These are phyloP conservation scores for Rubus parviflorus DNA, from an alignment of 306 rosid genomes.

Conservation along the genomic window DNA sequence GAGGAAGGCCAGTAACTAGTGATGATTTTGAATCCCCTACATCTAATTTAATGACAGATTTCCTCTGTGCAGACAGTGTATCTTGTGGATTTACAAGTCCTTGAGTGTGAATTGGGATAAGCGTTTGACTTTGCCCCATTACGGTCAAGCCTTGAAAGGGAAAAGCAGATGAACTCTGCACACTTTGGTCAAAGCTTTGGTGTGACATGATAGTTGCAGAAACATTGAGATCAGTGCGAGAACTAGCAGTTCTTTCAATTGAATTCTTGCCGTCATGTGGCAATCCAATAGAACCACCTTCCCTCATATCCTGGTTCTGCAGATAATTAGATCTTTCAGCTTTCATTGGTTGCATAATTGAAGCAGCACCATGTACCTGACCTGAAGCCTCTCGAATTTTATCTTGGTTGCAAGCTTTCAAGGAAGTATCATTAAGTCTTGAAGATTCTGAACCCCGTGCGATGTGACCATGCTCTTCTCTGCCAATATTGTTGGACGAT, in stretches of 20 bases:
- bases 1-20: constrained; percentile 45
- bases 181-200: constrained; percentile 48
- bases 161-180: constrained; percentile 40
- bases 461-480: constrained; percentile 47
- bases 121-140: constrained; percentile 50
- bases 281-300: constrained; percentile 38
- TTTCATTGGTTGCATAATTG: constrained; percentile 38
- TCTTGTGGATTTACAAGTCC: constrained; percentile 46
- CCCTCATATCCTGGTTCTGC: constrained; percentile 34
- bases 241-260: constrained; percentile 32
- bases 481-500: constrained; percentile 47
- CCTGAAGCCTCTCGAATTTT: constrained; percentile 46
- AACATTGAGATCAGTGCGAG: constrained; percentile 37
- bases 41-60: constrained; percentile 38
- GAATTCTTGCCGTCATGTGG: constrained; percentile 36
- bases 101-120: constrained; percentile 47
- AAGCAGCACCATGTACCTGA: constrained; percentile 40
- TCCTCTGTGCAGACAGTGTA: constrained; percentile 47
- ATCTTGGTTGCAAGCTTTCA: constrained; percentile 43
- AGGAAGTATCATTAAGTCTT: constrained; percentile 32
- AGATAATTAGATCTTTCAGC: constrained; percentile 34
- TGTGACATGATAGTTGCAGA: constrained; percentile 36
- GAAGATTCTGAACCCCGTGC: constrained; percentile 41
- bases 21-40: constrained; percentile 48
- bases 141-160: constrained; percentile 37